Conservation (phyloP, 306 rosid genomes). For the Vigna angularis region DNA sequence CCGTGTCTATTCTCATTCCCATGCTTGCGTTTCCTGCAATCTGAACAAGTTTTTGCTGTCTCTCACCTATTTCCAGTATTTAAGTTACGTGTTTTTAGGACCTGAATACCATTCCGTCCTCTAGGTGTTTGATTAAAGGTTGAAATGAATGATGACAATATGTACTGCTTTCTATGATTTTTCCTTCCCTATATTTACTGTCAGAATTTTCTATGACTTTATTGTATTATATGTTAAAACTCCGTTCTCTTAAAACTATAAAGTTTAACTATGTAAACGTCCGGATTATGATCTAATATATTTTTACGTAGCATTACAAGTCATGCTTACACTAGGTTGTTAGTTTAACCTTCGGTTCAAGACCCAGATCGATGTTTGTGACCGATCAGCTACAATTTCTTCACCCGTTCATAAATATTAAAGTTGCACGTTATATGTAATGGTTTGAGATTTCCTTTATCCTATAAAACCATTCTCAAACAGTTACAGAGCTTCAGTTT, state of each 20-base stretch:
- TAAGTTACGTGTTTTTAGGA: conserved; percentile 1
- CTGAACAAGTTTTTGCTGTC: conserved; percentile 1
- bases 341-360: neutral
- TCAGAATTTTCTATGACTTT: neutral
- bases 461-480: neutral
- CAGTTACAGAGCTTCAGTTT: neutral
- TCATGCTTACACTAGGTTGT: conserved; percentile 31
- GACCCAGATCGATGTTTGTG: conserved; percentile 11
- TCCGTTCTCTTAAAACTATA: conserved; percentile 27
- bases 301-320: conserved; percentile 40
- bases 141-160: conserved; percentile 17
- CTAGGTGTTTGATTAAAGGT: conserved; percentile 57
- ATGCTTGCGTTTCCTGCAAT: conserved; percentile 15
- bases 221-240: conserved; percentile 12
- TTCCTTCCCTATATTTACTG: neutral
- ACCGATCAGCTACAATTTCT: neutral
- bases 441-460: neutral
- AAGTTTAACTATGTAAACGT: conserved; percentile 9
- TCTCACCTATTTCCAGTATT: neutral
- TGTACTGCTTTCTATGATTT: conserved; percentile 3
- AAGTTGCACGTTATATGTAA: neutral
- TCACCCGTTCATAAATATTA: neutral
- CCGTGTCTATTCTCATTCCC: neutral
- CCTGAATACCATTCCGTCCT: conserved; percentile 30
- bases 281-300: conserved; percentile 8